phyloP scores from a whole-genome alignment of 2,329 filamentous ascomycete species.

The Aspergillus sp. region DNA sequence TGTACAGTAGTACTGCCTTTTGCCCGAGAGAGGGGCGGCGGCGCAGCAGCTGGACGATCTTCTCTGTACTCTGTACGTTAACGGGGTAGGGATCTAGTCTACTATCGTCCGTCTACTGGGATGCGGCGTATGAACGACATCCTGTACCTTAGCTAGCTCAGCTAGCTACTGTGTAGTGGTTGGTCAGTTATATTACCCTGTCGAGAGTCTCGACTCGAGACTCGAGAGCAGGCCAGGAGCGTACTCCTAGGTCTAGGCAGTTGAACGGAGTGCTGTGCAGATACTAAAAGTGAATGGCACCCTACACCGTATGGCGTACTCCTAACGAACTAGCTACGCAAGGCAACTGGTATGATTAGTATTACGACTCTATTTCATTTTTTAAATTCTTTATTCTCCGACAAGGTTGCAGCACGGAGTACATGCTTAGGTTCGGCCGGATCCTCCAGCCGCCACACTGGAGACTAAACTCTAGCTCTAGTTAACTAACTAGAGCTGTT shows the following conservation, averaged over 20 bases:
- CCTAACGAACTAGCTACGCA: no score
- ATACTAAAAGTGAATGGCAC: not conserved
- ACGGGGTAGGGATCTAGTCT: no score
- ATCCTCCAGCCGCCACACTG: not conserved
- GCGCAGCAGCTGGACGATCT: not conserved
- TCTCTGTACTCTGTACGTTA: not conserved
- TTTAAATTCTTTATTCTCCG: not conserved
- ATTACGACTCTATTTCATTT: not conserved
- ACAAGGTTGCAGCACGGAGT: not conserved
- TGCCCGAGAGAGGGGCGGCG: not conserved
- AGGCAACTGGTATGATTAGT: not conserved
- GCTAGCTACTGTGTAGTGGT: not conserved
- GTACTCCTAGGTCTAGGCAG: not conserved
- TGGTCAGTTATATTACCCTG: not conserved
- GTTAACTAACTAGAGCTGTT: not conserved
- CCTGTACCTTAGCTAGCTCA: not conserved
- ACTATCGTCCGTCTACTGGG: not conserved
- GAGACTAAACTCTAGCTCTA: not conserved
- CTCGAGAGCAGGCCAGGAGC: not conserved
- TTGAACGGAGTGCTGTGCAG: not conserved
- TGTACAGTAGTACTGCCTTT: not conserved
- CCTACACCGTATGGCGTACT: no score
- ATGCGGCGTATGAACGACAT: not conserved
- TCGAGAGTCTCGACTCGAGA: no score
- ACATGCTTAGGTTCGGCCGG: not conserved